Conservation (phyloP, 495 filamentous ascomycete genomes). For the Polyplosphaeria fusca region DNA sequence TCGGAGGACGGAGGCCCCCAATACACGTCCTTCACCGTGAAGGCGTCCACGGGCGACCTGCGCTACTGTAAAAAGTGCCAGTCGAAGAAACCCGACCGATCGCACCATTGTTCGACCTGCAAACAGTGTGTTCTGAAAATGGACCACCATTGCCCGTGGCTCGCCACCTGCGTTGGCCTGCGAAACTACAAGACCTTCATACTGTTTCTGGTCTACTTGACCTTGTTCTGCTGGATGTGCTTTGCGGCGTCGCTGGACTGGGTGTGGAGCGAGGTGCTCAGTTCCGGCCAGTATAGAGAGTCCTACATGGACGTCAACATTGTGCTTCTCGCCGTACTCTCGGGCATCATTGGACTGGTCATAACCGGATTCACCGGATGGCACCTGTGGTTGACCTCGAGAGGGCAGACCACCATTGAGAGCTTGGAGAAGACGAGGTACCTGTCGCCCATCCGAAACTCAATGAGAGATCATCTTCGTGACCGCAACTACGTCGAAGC, state of each 20-base stretch:
- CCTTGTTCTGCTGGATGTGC: slow-evolving; percentile 77
- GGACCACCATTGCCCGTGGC: slow-evolving; percentile 99
- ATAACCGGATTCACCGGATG: slow-evolving; percentile 85
- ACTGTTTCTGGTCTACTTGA: slow-evolving; percentile 89
- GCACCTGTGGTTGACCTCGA: slow-evolving; percentile 79
- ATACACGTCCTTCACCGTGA: slow-evolving; percentile 81
- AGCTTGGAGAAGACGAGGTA: slow-evolving; percentile 92
- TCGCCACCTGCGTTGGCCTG: slow-evolving; percentile 91
- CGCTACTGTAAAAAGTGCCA: slow-evolving; percentile 98
- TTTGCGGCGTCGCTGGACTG: slow-evolving; percentile 69
- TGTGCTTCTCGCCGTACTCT: slow-evolving; percentile 77
- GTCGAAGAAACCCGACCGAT: slow-evolving; percentile 86
- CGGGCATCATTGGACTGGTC: slow-evolving; percentile 87
- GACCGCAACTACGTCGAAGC: slow-evolving; percentile 40
- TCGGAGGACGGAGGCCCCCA: slow-evolving; percentile 53
- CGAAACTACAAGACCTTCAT: slow-evolving; percentile 94
- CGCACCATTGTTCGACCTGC: slow-evolving; percentile 95
- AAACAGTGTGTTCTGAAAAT: slow-evolving; percentile 93
- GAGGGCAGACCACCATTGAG: slow-evolving; percentile 89
- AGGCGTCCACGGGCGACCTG: slow-evolving; percentile 69
- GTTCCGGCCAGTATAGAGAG: slow-evolving; percentile 58
- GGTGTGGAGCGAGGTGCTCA: slow-evolving; percentile 77
- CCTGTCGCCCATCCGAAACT: slow-evolving; percentile 69
- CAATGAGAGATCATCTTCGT: slow-evolving; percentile 57
- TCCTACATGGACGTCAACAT: slow-evolving; percentile 84